Base-by-base conservation (phyloP, 31 red algal genomes). In the Asparagopsis taxiformis region DNA sequence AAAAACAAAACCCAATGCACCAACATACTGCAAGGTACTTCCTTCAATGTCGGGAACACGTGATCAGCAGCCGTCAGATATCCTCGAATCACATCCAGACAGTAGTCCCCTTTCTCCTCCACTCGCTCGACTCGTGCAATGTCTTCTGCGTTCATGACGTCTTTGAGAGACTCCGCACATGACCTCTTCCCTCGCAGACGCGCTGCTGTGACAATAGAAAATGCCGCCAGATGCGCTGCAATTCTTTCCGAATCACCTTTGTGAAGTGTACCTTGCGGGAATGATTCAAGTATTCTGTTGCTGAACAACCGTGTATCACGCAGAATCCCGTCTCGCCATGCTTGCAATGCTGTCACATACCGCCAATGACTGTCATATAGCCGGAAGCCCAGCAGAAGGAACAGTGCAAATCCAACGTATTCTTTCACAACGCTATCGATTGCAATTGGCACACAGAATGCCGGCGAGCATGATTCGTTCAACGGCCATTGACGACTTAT, bases 371-470 rank as follows among this genome's bases (percentile, higher is more conserved):
- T 39, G 62, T 66, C 62, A 41, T 66, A 39, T 10, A 36, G 24
- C 16, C 62, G 62, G 21, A 66, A 66, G 7, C 24, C 62, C 9
- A 66, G 62, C 16, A 66, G 30, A 21, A 66, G 36, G 37, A 66
- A 66, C 37, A 66, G 36, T 24, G 62, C 62, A 37, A 66, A 66
- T 36, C 62, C 62, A 31, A 66, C 31, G 36, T 66, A 66, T 34
- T 41, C 62, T 19, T 39, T 66, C 33, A 66, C 28, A 10, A 13
- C 62, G 31, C 33, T 22, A 34, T 37, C 36, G 9, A 66, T 41
- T 10, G 33, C 37, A 11, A 66, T 34, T 34, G 32, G 30, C 31
- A 22, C 39, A 34, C 62, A 66, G 13, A 55, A 55, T 15, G 52
- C 21, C 52, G 21, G 21, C 6, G 5, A 19, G 52, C 52, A 55